phyloP scores from a whole-genome alignment of 1,139 yeast species.

The Candida mesenterica region DNA sequence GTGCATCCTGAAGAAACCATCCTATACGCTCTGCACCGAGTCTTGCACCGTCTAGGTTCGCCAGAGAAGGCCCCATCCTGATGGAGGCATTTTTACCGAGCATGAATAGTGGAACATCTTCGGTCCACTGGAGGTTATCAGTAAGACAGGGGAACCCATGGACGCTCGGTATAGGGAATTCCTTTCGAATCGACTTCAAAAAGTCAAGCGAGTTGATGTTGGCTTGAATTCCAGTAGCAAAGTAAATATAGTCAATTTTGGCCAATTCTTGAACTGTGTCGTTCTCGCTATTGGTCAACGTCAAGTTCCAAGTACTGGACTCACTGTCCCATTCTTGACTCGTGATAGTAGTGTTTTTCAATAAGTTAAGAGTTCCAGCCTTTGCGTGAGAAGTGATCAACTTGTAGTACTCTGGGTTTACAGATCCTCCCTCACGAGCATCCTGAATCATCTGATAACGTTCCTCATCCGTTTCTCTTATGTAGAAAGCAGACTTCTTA shows the following conservation, averaged over 20 bases:
- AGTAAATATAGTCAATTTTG: slow-evolving; percentile 36
- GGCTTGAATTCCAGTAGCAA: slow-evolving; percentile 44
- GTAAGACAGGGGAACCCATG: slow-evolving; percentile 45
- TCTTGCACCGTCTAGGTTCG: slow-evolving; percentile 49
- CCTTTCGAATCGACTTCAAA: slow-evolving; percentile 24
- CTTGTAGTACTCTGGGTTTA: slow-evolving; percentile 47
- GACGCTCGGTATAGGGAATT: slow-evolving; percentile 31
- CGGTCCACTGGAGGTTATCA: slow-evolving; percentile 44
- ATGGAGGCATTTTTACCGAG: slow-evolving; percentile 46
- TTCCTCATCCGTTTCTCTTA: slow-evolving; percentile 43
- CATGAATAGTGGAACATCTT: slow-evolving; percentile 40
- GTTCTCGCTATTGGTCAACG: slow-evolving; percentile 8
- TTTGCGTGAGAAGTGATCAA: slow-evolving; percentile 30
- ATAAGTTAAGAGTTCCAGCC: slow-evolving; percentile 26
- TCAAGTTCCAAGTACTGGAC: slow-evolving; percentile 15
- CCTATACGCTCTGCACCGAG: slow-evolving; percentile 49
- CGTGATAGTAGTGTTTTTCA: slow-evolving; percentile 24
- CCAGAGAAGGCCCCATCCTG: slow-evolving; percentile 48
- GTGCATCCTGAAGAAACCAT: slow-evolving; percentile 33
- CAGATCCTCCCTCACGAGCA: slow-evolving; percentile 49
- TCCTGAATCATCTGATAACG: slow-evolving; percentile 39
- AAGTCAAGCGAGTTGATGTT: slow-evolving; percentile 30
- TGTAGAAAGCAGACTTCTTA: slow-evolving; percentile 42
- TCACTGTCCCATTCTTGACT: slow-evolving; percentile 22
- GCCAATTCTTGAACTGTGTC: slow-evolving; percentile 11